A percentile compares a stretch with the other conserved stretches of the same genome.
Conservation (phyloP, 2,329 filamentous ascomycete genomes). For the Ilyonectria sp. region DNA sequence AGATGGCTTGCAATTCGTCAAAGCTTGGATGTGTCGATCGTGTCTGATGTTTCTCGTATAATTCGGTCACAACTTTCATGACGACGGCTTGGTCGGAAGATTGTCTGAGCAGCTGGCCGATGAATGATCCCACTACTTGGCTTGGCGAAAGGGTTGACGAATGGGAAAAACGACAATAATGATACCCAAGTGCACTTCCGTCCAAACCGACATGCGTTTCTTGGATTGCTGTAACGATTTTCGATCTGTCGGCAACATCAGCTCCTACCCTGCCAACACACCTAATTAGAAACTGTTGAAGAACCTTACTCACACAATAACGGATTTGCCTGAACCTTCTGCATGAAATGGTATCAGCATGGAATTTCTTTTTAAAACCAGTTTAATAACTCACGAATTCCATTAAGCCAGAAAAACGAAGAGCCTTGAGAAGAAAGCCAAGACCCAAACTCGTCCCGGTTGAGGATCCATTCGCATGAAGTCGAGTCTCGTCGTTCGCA, state of each 20-base stretch:
- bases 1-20: background rate
- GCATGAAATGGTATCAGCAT: background rate
- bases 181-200: background rate
- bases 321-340: background rate
- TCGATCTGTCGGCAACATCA: background rate
- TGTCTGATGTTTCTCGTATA: slow-evolving; percentile 2
- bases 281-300: background rate
- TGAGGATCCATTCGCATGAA: background rate
- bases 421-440: background rate
- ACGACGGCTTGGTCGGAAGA: background rate
- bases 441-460: background rate
- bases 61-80: background rate
- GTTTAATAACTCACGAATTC: background rate
- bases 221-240: background rate
- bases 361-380: too few relatives aligned
- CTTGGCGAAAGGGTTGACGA: background rate
- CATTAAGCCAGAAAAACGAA: slow-evolving; percentile 1
- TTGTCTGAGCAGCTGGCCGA: background rate
- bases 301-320: background rate
- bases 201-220: background rate
- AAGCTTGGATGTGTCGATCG: slow-evolving; percentile 1
- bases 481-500: background rate
- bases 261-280: background rate
- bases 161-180: background rate
- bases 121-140: background rate